Evolutionary conservation across 2,329 filamentous ascomycete species (phyloP).

Genomic region (Erysiphe pulchra): DNA sequence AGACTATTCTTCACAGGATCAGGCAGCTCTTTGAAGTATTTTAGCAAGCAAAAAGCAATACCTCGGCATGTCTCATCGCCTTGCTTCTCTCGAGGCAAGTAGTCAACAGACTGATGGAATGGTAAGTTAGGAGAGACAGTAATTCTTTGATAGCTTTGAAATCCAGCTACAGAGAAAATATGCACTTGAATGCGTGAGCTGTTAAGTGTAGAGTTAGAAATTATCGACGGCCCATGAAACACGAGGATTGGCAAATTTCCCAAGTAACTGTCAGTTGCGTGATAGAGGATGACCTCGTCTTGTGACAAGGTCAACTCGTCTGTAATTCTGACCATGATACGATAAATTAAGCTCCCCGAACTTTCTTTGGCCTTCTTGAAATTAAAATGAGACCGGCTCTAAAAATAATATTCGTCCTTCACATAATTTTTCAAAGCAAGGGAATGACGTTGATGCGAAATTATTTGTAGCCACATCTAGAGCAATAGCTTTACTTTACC

Average conservation of each 20-base stretch:
- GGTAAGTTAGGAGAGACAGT: conserved; percentile 83
- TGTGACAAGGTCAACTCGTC: conserved; percentile 54
- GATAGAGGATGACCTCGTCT: conserved; percentile 67
- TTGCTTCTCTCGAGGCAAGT: conserved; percentile 79
- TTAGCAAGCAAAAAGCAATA: conserved; percentile 74
- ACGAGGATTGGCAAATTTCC: conserved; percentile 61
- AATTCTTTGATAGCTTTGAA: conserved; percentile 71
- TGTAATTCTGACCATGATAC: conserved; percentile 58
- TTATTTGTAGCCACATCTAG: no score
- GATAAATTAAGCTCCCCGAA: neutral
- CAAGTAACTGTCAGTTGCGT: conserved; percentile 63
- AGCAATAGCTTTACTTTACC: no score
- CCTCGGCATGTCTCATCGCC: conserved; percentile 82
- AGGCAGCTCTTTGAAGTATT: conserved; percentile 79
- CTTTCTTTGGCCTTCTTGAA: neutral
- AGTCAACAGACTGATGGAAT: conserved; percentile 71
- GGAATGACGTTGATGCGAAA: no score
- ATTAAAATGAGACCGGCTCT: neutral
- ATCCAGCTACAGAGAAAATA: conserved; percentile 69
- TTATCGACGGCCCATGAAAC: conserved; percentile 81
- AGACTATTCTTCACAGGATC: conserved; percentile 48
- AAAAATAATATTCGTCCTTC: neutral
- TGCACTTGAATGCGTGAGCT: conserved; percentile 89
- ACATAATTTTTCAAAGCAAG: neutral
- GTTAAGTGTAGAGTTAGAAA: conserved; percentile 62